Conservation (phyloP, 176 grass and related monocot species). For the Triticum urartu region DNA sequence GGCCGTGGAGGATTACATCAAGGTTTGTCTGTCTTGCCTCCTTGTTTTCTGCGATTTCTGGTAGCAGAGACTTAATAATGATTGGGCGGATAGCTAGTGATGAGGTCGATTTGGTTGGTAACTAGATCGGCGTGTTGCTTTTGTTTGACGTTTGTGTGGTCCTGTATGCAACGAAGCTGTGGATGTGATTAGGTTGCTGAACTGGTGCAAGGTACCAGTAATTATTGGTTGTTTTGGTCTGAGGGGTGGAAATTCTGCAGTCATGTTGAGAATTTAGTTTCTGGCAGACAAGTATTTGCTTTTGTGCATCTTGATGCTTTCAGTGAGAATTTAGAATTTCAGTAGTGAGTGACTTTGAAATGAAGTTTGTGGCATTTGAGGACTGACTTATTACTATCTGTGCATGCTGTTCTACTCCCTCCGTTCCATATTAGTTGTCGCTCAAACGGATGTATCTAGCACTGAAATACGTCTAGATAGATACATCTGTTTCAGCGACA, state of each 20-base stretch:
- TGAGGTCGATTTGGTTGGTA: not conserved
- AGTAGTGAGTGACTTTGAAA: not conserved
- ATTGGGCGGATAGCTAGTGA: not conserved
- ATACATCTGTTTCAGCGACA: no score
- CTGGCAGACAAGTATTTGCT: not conserved
- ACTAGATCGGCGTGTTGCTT: not conserved
- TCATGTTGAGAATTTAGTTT: not conserved
- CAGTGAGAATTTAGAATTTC: not conserved
- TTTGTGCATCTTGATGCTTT: not conserved
- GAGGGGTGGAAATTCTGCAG: not conserved
- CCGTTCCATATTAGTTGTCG: no score
- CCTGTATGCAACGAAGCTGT: not conserved
- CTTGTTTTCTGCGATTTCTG: not conserved
- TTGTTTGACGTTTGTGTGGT: not conserved
- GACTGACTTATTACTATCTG: not conserved
- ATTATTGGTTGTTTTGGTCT: not conserved
- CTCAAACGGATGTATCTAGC: no score
- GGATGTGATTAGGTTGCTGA: not conserved
- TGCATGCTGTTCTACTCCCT: not conserved
- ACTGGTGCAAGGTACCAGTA: not conserved
- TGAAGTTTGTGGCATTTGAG: not conserved
- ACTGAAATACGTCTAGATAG: no score
- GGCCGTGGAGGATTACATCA: conserved; percentile 63
- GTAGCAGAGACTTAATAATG: not conserved
- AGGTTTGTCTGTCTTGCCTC: conserved; percentile 38